Conservation (phyloP, 2,329 filamentous ascomycete species). For the Ophiosphaerella herpotricha region DNA sequence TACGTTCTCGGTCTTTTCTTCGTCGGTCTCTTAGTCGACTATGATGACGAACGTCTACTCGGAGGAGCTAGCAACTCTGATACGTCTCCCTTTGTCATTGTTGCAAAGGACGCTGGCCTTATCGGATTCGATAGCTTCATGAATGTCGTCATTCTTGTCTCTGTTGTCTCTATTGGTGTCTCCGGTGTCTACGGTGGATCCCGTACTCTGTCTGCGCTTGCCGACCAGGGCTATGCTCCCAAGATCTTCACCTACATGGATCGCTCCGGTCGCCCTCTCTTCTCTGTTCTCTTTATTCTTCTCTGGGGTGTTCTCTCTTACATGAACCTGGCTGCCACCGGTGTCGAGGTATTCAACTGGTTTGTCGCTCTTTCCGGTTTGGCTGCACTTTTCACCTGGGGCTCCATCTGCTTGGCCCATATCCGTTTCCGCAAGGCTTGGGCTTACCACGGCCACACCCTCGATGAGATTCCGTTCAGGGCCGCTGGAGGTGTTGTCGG, state of each 20-base stretch:
- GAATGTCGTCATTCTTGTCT: slow-evolving; percentile 68
- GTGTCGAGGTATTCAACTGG: slow-evolving; percentile 70
- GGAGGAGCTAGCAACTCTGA: slow-evolving; percentile 40
- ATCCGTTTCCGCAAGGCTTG: slow-evolving; percentile 77
- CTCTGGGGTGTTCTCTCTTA: slow-evolving; percentile 75
- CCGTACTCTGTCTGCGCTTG: slow-evolving; percentile 61
- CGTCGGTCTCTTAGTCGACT: slow-evolving; percentile 50
- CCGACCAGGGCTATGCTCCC: slow-evolving; percentile 69
- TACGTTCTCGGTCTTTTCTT: slow-evolving; percentile 52
- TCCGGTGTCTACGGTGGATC: slow-evolving; percentile 63
- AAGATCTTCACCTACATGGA: slow-evolving; percentile 79
- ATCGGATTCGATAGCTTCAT: slow-evolving; percentile 65
- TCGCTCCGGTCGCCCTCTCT: slow-evolving; percentile 76
- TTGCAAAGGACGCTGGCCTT: slow-evolving; percentile 65
- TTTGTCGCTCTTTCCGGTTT: slow-evolving; percentile 75
- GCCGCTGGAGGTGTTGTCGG: slow-evolving; percentile 48
- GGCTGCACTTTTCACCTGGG: slow-evolving; percentile 78
- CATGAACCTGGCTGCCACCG: slow-evolving; percentile 57
- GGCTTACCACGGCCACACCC: slow-evolving; percentile 43
- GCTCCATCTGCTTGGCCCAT: slow-evolving; percentile 84
- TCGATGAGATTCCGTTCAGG: slow-evolving; percentile 53
- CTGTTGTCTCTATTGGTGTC: slow-evolving; percentile 64
- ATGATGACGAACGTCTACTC: slow-evolving; percentile 41
- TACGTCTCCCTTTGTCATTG: slow-evolving; percentile 70
- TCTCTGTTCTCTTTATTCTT: slow-evolving; percentile 71